Evolutionary conservation across 768 basidiomycete species (phyloP), one percentile per base, ranked within the genome.

Genomic region (Leccinum obscurum): DNA sequence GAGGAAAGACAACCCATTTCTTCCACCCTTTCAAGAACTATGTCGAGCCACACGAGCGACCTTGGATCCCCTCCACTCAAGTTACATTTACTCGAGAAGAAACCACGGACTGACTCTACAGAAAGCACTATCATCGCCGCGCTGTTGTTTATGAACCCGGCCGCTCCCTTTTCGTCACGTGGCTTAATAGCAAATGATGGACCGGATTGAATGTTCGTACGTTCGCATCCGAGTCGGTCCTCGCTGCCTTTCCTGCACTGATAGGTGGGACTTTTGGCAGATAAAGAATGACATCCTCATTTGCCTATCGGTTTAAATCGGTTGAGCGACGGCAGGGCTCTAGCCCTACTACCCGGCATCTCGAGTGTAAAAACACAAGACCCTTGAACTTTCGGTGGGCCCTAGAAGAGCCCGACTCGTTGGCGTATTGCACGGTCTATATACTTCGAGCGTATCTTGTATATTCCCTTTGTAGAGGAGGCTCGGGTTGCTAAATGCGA

Each of bases 61-160:
- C 51, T 63, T 22, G 54, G 26, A 15, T 55, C 60, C 15, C 53
- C 68, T 30, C 60, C 66, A 7, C 3, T 17, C 65, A 70, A 22
- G 60, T 78, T 37, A 56, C 76, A 56, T 46, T 78, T 85, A 58
- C 73, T 88, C 14, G 60, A 61, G 6, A 78, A 78, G 60, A 68
- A 77, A 6, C 48, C 63, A 0, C 85, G 84, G 81, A 77, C 78
- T 0, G 59, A 64, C 2, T 76, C 81, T 4, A 83, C 80, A 0
- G 73, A 78, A 15, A 76, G 69, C 39, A 80, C 82, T 30, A 30
- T 30, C 26, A 69, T 86, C 14, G 65, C 72, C 6, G 74, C 73
- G 10, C 66, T 85, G 6, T 59, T 85, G 13, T 87, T 85, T 66
- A 72, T 68, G 53, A 70, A 74, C 37, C 57, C 68, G 0, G 61